phyloP scores from a whole-genome alignment of 306 rosid genomes.

The Pterocarpus macrocarpus region DNA sequence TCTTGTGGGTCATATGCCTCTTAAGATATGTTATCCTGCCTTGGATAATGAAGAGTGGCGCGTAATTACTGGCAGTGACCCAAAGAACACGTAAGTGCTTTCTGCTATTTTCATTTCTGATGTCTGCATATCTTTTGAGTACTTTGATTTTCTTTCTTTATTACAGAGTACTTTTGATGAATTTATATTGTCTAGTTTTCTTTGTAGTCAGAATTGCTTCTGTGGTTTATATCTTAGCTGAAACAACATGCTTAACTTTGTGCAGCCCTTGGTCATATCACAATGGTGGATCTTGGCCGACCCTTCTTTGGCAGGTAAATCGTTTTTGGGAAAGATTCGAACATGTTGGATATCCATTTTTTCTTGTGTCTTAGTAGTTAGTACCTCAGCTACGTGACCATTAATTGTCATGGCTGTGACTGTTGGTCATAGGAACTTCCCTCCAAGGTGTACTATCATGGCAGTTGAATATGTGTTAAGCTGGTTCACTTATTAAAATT shows the following conservation, averaged over 20 bases:
- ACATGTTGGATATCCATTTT: constrained; percentile 19
- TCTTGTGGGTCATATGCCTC: constrained; percentile 82
- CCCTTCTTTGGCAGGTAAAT: constrained; percentile 90
- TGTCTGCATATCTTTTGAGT: background rate
- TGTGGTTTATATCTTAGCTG: constrained; percentile 20
- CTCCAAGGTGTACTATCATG: background rate
- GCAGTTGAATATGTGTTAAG: too few relatives aligned
- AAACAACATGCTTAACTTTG: constrained; percentile 42
- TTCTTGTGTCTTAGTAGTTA: constrained; percentile 1
- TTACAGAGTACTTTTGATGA: background rate
- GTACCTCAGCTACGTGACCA: background rate
- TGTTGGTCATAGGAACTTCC: background rate
- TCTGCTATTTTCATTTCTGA: background rate
- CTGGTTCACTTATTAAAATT: too few relatives aligned
- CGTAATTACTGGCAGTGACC: constrained; percentile 82
- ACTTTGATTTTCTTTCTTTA: background rate
- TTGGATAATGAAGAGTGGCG: constrained; percentile 88
- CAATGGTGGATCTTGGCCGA: constrained; percentile 94
- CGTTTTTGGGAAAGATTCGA: constrained; percentile 17
- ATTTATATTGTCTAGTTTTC: background rate
- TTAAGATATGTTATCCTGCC: constrained; percentile 90
- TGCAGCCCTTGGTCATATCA: constrained; percentile 96
- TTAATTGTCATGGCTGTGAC: background rate
- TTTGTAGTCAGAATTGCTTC: constrained; percentile 34
- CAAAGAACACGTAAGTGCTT: constrained; percentile 92